phyloP scores from a whole-genome alignment of 2,329 filamentous ascomycete genomes.

The Phaeosphaeriaceae sp. region DNA sequence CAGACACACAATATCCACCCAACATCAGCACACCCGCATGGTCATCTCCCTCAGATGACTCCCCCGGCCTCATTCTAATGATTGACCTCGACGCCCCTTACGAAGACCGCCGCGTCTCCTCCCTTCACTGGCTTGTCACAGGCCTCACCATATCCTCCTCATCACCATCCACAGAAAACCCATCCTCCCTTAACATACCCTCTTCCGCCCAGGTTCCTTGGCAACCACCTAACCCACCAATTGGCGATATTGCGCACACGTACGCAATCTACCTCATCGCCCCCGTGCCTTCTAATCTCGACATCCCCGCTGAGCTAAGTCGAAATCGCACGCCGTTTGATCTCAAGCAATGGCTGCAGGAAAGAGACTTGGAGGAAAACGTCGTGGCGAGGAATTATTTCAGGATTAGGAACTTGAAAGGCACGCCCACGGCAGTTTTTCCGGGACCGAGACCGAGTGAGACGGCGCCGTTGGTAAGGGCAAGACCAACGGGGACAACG shows the following conservation, averaged over 20 bases:
- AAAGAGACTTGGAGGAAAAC: constrained; percentile 36
- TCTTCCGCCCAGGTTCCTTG: constrained; percentile 22
- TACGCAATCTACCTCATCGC: constrained; percentile 38
- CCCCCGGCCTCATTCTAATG: constrained; percentile 31
- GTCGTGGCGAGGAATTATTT: constrained; percentile 50
- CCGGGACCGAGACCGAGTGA: constrained; percentile 23
- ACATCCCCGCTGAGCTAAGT: constrained; percentile 28
- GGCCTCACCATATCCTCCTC: background rate
- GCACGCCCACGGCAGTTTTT: constrained; percentile 25
- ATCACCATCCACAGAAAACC: background rate
- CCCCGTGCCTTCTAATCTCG: constrained; percentile 33
- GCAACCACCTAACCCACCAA: constrained; percentile 32
- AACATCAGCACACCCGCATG: constrained; percentile 30
- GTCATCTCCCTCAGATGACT: constrained; percentile 3
- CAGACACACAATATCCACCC: constrained; percentile 35
- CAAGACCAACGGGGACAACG: background rate
- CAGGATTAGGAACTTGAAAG: constrained; percentile 40
- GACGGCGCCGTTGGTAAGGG: background rate
- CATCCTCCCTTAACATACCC: constrained; percentile 9
- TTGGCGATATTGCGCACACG: constrained; percentile 35
- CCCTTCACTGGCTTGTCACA: constrained; percentile 41
- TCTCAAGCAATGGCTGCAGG: constrained; percentile 42
- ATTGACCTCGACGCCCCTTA: constrained; percentile 42
- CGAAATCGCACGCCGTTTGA: constrained; percentile 43
- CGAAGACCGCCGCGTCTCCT: constrained; percentile 34